phyloP scores from a whole-genome alignment of 345 rosid species.

The Trapa bicornis region DNA sequence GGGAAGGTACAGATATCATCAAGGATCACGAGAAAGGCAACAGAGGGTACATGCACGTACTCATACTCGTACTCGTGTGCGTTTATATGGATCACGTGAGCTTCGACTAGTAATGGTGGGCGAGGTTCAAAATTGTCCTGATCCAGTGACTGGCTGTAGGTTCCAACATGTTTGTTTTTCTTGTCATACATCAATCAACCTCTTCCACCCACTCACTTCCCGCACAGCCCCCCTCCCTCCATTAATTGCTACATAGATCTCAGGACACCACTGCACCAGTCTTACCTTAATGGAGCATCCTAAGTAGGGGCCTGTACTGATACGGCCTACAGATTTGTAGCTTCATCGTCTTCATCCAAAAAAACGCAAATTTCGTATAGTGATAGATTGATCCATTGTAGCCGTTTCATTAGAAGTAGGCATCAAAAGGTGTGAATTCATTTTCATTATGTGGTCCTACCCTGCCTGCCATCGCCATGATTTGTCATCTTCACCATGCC shows the following conservation, averaged over 20 bases:
- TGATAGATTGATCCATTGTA: too few species aligned
- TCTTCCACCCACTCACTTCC: constrained; percentile 1
- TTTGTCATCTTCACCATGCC: not conserved
- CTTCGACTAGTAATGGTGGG: not conserved
- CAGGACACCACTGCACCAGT: too few species aligned
- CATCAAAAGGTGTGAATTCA: too few species aligned
- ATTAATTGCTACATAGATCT: not conserved
- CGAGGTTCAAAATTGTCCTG: not conserved
- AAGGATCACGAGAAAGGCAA: not conserved
- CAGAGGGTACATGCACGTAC: not conserved
- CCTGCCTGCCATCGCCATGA: not conserved
- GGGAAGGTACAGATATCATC: too few species aligned
- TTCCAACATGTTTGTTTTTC: not conserved
- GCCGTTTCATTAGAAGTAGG: too few species aligned
- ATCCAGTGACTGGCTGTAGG: not conserved
- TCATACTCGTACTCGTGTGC: too few species aligned
- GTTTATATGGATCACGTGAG: too few species aligned
- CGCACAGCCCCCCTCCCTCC: not conserved
- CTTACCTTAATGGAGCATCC: too few species aligned
- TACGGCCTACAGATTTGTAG: too few species aligned
- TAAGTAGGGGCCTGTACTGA: too few species aligned
- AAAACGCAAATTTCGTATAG: too few species aligned
- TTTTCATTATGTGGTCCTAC: not conserved
- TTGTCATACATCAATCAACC: not conserved
- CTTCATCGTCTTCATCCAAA: too few species aligned